Conservation (phyloP, 2,329 filamentous ascomycete species). For the Pseudohalonectria lignicola region DNA sequence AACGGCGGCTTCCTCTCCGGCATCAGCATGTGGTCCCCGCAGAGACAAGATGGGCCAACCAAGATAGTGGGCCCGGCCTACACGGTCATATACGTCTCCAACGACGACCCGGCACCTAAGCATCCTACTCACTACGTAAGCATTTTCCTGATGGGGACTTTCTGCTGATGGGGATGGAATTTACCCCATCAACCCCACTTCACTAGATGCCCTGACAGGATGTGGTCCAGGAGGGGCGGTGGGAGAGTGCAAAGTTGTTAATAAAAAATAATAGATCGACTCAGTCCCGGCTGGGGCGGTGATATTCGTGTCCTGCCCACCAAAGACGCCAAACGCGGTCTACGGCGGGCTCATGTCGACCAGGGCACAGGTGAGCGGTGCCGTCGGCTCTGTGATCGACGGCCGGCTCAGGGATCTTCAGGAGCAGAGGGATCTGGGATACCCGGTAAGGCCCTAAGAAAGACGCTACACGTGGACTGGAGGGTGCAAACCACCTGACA, state of each 20-base stretch:
- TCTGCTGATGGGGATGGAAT: neutral
- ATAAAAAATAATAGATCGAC: slow-evolving; percentile 28
- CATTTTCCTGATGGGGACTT: neutral
- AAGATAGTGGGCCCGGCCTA: slow-evolving; percentile 44
- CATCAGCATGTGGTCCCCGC: slow-evolving; percentile 42
- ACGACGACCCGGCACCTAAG: slow-evolving; percentile 33
- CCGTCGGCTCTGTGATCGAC: slow-evolving; percentile 38
- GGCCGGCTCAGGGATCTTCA: slow-evolving; percentile 40
- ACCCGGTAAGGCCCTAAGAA: slow-evolving; percentile 20
- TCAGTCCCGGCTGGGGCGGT: slow-evolving; percentile 32
- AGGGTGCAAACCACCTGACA: too few species aligned
- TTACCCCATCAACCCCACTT: too few species aligned
- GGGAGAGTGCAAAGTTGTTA: neutral
- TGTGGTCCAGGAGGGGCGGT: too few species aligned
- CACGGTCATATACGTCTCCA: slow-evolving; percentile 38
- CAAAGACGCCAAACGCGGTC: slow-evolving; percentile 33
- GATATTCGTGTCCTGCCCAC: slow-evolving; percentile 37
- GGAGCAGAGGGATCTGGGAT: slow-evolving; percentile 37
- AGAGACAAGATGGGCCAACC: slow-evolving; percentile 34
- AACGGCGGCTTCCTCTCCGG: slow-evolving; percentile 43
- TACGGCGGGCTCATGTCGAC: slow-evolving; percentile 44
- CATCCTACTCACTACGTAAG: slow-evolving; percentile 32
- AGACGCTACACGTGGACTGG: neutral
- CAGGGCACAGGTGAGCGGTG: slow-evolving; percentile 29
- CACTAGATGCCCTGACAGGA: too few species aligned